Percentiles rank a stretch among this genome's conserved stretches.
Conservation (phyloP, 176 grass and related monocot species). For the Triticum turgidum region DNA sequence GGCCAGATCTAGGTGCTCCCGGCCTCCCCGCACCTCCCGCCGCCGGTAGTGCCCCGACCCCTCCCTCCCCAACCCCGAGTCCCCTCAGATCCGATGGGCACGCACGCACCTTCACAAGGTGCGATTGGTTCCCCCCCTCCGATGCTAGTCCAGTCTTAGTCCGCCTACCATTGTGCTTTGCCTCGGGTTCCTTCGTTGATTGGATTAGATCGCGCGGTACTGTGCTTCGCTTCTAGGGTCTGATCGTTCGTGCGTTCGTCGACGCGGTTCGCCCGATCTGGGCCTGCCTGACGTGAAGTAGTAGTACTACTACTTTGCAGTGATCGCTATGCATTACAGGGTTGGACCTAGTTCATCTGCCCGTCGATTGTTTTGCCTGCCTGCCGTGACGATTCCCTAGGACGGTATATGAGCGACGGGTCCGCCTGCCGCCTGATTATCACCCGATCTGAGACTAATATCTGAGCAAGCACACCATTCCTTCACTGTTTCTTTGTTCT, state of each 20-base stretch:
- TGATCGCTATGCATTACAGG: too few relatives aligned
- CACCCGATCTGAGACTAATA: background rate
- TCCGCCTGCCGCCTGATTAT: background rate
- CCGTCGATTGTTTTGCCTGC: background rate
- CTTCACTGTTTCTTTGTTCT: background rate
- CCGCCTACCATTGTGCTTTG: too few relatives aligned
- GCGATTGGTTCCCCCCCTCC: background rate
- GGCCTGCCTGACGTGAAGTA: too few relatives aligned
- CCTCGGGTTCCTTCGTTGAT: too few relatives aligned
- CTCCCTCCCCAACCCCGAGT: too few relatives aligned
- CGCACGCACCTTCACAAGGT: background rate
- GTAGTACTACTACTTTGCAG: too few relatives aligned
- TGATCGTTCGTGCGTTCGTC: too few relatives aligned
- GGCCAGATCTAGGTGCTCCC: background rate
- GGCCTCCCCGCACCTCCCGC: background rate
- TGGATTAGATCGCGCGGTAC: too few relatives aligned
- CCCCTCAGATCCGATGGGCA: background rate
- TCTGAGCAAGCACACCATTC: background rate
- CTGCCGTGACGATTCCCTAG: background rate
- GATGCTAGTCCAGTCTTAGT: rapidly evolving
- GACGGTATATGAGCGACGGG: slow-evolving; percentile 8
- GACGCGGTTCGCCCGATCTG: too few relatives aligned
- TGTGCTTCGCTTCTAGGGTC: too few relatives aligned
- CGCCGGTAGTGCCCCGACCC: too few relatives aligned
- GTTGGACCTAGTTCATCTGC: background rate